phyloP scores from a whole-genome alignment of 108 stramenopile genomes.

The Chaetoceros muelleri region DNA sequence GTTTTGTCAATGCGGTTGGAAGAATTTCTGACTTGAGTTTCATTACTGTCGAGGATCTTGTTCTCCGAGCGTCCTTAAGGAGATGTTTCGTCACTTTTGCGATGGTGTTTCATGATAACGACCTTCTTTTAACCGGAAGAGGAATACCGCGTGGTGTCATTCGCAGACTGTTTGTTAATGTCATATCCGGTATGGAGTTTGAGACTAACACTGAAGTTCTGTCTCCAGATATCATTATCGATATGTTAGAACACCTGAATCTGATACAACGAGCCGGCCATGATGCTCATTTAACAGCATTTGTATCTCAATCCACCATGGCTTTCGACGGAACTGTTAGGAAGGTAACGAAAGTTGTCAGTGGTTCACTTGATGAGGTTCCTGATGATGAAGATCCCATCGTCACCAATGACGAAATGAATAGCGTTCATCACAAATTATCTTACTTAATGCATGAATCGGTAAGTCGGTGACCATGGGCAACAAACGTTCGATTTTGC shows the following conservation, averaged over 20 bases:
- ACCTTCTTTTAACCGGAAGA: constrained; percentile 61
- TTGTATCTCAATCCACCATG: neutral
- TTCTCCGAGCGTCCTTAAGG: constrained; percentile 42
- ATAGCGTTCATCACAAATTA: constrained; percentile 14
- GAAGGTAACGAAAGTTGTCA: neutral
- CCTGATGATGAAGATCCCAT: constrained; percentile 8
- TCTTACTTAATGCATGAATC: constrained; percentile 75
- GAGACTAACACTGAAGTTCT: constrained; percentile 8
- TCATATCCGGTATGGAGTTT: constrained; percentile 36
- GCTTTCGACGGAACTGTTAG: neutral
- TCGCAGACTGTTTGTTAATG: constrained; percentile 52
- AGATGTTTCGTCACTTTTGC: constrained; percentile 78
- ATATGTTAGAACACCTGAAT: constrained; percentile 70
- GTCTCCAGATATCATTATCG: constrained; percentile 26
- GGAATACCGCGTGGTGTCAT: constrained; percentile 75
- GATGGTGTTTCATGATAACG: constrained; percentile 72
- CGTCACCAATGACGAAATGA: constrained; percentile 7
- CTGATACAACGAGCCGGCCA: constrained; percentile 66
- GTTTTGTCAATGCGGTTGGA: constrained; percentile 72
- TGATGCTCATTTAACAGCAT: neutral
- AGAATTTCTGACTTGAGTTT: constrained; percentile 71
- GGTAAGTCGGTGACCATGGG: constrained; percentile 26
- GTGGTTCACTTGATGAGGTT: too few relatives aligned
- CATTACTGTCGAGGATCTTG: constrained; percentile 48
- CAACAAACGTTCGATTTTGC: neutral